Base-by-base conservation (phyloP, 2,329 filamentous ascomycete genomes). In the Trichoderma oligosporum region DNA sequence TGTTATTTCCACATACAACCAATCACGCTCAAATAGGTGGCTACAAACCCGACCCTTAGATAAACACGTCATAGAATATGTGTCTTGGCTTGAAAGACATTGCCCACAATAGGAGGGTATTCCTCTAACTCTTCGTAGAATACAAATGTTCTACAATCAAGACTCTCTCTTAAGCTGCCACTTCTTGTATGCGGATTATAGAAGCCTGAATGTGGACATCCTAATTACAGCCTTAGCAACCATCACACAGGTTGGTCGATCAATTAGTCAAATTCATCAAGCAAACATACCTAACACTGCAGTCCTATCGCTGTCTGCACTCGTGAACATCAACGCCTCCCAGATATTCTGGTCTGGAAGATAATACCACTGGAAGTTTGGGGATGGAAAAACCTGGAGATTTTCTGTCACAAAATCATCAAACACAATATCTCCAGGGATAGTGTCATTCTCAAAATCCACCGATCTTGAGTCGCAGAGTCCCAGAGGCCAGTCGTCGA, bases 381-480 rank as follows among this genome's bases (percentile, higher is more conserved):
- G 27, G 18, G 20, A 25, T n/a, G 22, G 22, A 5, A 29, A 48
- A 4, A 48, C 7, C 11, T 48, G 45, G 22, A 48, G 16, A 33
- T 48, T 48, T 7, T 48, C 45, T 0, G 45, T 48, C 27, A 48
- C 45, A 48, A 48, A 48, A 16, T 48, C 45, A 18, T 48, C 45
- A 48, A 48, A 48, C 2, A 48, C 45, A 16, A 48, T 48, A 20
- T 48, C 45, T 3, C 45, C 45, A 8, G 45, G 11, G n/a, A 48
- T 33, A 4, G 45, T 48, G 27, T 48, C 45, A 1, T 48, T 27
- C 1, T 27, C 25, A 35, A 48, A 48, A 27, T 48, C 45, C 7
- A 48, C 24, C n/a, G 45, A 48, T 14, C 45, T 22, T 14, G 45
- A 7, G 27, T 48, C 45, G 7, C 45, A 48, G 9, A 48, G 20